Percentiles rank a stretch among this genome's conserved stretches.
These are phyloP conservation scores for Metschnikowia reukaufii DNA, from an alignment of 805 yeast genomes.

Conservation along the genomic window DNA sequence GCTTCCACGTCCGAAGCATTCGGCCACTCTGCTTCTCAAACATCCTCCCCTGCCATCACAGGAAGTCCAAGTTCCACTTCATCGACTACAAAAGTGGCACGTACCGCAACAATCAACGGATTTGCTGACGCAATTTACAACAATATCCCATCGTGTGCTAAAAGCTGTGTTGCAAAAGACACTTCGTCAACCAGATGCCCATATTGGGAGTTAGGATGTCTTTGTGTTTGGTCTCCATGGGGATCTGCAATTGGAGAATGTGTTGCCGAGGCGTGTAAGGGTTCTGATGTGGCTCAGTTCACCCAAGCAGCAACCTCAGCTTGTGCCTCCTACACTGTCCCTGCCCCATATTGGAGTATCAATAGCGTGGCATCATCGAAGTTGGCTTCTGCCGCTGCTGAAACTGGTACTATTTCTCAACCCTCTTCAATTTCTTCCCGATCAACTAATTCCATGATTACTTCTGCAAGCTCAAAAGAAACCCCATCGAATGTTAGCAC, in stretches of 20 bases:
- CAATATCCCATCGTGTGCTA: slow-evolving; percentile 15
- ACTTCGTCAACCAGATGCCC: slow-evolving; percentile 15
- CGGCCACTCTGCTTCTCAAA: neutral
- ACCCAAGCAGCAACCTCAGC: slow-evolving; percentile 13
- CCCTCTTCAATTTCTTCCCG: neutral
- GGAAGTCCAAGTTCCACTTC: slow-evolving; percentile 3
- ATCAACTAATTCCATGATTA: neutral
- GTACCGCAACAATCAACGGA: slow-evolving; percentile 16
- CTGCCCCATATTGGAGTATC: slow-evolving; percentile 23
- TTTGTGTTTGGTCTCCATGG: slow-evolving; percentile 16
- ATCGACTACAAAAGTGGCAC: slow-evolving; percentile 2
- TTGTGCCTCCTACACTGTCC: slow-evolving; percentile 13
- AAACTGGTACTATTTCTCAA: neutral
- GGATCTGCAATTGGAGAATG: slow-evolving; percentile 13
- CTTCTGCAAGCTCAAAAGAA: neutral
- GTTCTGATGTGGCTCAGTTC: slow-evolving; percentile 10
- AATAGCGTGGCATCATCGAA: slow-evolving; percentile 6
- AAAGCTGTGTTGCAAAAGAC: slow-evolving; percentile 10
- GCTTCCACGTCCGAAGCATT: neutral
- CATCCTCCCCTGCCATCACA: slow-evolving; percentile 11
- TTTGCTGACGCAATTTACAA: slow-evolving; percentile 16
- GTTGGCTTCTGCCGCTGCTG: slow-evolving; percentile 8
- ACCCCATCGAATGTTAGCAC: no score
- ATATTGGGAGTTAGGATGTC: slow-evolving; percentile 20
- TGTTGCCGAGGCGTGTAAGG: slow-evolving; percentile 13